Evolutionary conservation across 768 basidiomycete genomes (phyloP).

Genomic region (Phaeotremella skinneri): DNA sequence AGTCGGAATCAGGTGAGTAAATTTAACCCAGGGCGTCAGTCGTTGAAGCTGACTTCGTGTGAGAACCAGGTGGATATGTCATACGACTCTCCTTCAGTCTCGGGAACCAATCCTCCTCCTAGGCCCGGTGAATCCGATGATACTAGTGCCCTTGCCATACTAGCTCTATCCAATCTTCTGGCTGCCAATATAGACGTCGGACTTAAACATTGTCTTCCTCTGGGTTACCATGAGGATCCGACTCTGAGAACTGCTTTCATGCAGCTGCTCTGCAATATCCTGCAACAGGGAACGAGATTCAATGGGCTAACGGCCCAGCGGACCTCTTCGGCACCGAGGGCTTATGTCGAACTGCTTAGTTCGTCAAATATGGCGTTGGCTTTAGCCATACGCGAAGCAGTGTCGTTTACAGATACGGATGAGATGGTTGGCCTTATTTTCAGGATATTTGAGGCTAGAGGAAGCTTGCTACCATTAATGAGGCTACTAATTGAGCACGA

Average conservation of each 20-base stretch:
- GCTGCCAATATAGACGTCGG: slow-evolving; percentile 81
- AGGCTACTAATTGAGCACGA: slow-evolving; percentile 84
- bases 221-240: slow-evolving; percentile 71
- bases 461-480: slow-evolving; percentile 68
- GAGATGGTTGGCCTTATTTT: slow-evolving; percentile 75
- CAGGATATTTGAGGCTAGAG: slow-evolving; percentile 77
- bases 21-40: not conserved
- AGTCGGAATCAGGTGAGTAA: slow-evolving; percentile 15
- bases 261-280: slow-evolving; percentile 75
- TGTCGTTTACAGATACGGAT: slow-evolving; percentile 74
- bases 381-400: slow-evolving; percentile 81
- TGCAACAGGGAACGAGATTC: slow-evolving; percentile 76
- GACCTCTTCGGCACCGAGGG: slow-evolving; percentile 8
- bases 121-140: slow-evolving; percentile 9
- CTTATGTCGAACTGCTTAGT: slow-evolving; percentile 24
- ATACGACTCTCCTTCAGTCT: not conserved
- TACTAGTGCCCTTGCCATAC: slow-evolving; percentile 64
- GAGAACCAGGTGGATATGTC: slow-evolving; percentile 13
- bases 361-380: slow-evolving; percentile 48
- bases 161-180: slow-evolving; percentile 75
- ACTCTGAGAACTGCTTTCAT: slow-evolving; percentile 75
- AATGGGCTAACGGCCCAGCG: slow-evolving; percentile 54
- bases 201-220: slow-evolving; percentile 77
- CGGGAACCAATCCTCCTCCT: not conserved
- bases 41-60: not conserved